Percentiles rank a stretch among this genome's conserved stretches.
Evolutionary conservation across 2,329 filamentous ascomycete species (phyloP).

Genomic region (Cercospora sojina): DNA sequence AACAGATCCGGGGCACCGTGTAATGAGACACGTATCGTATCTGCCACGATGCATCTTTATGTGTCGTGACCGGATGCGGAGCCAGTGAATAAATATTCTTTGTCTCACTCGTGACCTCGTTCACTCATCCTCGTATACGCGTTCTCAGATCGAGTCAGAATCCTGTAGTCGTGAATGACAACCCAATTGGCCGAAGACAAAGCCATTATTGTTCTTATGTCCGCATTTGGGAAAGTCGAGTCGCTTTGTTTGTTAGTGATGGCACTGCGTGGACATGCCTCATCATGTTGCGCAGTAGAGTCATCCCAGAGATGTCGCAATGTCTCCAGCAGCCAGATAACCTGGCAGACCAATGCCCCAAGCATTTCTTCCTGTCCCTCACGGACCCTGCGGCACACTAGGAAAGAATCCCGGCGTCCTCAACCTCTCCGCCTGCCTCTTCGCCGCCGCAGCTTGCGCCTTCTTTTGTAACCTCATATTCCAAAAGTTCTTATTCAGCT

Average conservation of each 20-base stretch:
- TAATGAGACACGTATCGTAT: neutral
- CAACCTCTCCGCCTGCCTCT: slow-evolving; percentile 75
- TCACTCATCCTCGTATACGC: neutral
- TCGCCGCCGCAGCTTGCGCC: slow-evolving; percentile 74
- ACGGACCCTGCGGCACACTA: slow-evolving; percentile 48
- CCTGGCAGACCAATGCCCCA: neutral
- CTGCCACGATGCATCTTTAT: neutral
- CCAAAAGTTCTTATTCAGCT: slow-evolving; percentile 86
- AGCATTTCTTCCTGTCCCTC: neutral
- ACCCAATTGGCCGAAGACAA: neutral
- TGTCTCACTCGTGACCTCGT: neutral
- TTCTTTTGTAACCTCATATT: slow-evolving; percentile 79
- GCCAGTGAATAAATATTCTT: neutral
- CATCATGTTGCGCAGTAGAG: neutral
- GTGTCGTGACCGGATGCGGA: neutral
- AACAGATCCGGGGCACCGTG: neutral
- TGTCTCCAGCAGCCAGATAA: neutral
- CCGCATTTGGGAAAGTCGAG: neutral
- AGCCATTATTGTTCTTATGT: neutral
- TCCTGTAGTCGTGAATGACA: neutral
- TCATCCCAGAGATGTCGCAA: neutral
- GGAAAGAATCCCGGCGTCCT: slow-evolving; percentile 80
- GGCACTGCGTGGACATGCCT: neutral
- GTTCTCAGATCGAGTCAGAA: neutral
- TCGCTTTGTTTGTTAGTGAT: neutral